Base-by-base conservation (phyloP, 805 yeast genomes). In the Ogataea populi-albae region DNA sequence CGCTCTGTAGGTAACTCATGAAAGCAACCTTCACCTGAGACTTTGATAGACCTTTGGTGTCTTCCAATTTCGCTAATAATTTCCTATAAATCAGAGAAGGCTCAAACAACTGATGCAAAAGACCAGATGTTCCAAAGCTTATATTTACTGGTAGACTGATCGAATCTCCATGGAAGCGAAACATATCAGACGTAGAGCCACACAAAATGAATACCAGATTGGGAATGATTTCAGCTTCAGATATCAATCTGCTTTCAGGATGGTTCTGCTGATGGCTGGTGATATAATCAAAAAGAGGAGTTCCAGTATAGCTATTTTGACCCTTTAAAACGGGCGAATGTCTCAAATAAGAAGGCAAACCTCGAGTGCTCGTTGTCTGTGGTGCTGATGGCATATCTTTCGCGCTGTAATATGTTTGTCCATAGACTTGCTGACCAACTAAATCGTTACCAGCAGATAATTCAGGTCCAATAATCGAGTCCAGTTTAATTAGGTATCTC, bases 21-120 rank as follows among this genome's bases (percentile, higher is more conserved):
- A 81, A 74, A 1, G 95, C 83, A 24, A 76, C 77, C 41, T 75
- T 75, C 11, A 82, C 68, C 6, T 84, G 80, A 3, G 82, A 73
- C 12, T 47, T 37, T 3, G 32, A 23, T 22, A 25, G 60, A 47
- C 45, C 58, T 15, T 22, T 39, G 55, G 27, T 49, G 32, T 16
- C 47, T 32, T 24, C 60, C 63, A 9, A 70, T 44, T 15, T 52
- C 47, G 11, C 34, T 4, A 55, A 57, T 23, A 86, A 57, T 27
- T 64, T 56, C 34, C 71, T 69, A 58, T 74, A 86, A 3, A 87
- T 60, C 22, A 88, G 59, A 0, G 86, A 91, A 1, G 87, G 82
- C 55, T 88, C 96, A 26, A 81, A 62, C 1, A 84, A 60, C 18
- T 68, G 56, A 37, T 71, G 75, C 21, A 86, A 55, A 18, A 78